Base-by-base conservation (phyloP, 192 early-diverging fungal genomes). In the Polychytrium aggregatum region DNA sequence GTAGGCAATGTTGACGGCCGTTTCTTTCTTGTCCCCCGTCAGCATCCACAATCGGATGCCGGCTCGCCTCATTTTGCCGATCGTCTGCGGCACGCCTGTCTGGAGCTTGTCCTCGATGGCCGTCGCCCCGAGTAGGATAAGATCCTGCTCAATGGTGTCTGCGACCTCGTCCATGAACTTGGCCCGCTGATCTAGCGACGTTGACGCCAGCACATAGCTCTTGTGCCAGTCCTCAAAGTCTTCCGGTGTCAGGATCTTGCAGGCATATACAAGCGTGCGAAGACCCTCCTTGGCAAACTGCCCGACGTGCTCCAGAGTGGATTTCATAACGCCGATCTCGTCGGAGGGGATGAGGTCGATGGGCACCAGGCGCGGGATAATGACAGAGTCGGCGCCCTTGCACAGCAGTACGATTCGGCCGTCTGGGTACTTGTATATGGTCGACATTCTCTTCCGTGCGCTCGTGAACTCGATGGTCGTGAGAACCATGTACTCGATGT, bases 21-120 rank as follows among this genome's bases (percentile, higher is more conserved):
- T 97, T 60, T 97, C 93, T 41, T 92, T 87, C 57, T 97, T 97
- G 67, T 97, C 93, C 41, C 93, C 90, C 0, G 93, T 97, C 37
- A 97, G 74, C 93, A 97, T 97, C 93, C 93, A 97, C 21, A 97
- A 85, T 52, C 81, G 85, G 35, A 94, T 48, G 9, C 91, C 90
- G 16, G 93, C 89, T 59, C 93, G 90, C 46, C 88, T 68, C 59
- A 97, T 55, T 11, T 85, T 59, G 68, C 94, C 91, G 9, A 97
- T 63, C 17, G 90, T 97, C 5, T 71, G 65, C 50, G 86, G 85
- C 42, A 97, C 90, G 35, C 85, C 83, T 57, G 94, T 90, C 57
- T 97, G 93, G 48, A 97, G 65, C 56, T 89, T 90, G 56, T 97
- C 93, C 59, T 97, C 93, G 34, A 97, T 91, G 17, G 91, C 93